These are phyloP conservation scores for Gaeumannomyces sp. DNA, from an alignment of 2,329 filamentous ascomycete species.

Conservation along the genomic window DNA sequence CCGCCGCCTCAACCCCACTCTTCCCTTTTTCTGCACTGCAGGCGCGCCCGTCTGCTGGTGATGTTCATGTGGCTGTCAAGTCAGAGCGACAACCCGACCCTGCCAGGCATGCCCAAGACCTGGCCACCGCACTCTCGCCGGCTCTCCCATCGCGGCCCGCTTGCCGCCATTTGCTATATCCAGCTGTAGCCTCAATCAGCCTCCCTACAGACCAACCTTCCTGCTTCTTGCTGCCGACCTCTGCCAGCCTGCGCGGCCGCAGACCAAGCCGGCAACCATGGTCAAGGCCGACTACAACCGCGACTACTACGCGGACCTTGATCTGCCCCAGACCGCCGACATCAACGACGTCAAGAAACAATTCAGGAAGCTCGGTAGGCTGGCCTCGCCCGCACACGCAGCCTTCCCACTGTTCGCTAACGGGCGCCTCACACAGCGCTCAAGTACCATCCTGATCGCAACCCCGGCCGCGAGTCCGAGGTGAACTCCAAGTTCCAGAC, in stretches of 20 bases:
- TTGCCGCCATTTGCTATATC: background rate
- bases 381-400: background rate
- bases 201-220: background rate
- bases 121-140: background rate
- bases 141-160: background rate
- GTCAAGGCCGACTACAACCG: constrained; percentile 57
- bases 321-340: constrained; percentile 61
- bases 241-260: too few species aligned
- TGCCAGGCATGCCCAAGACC: background rate
- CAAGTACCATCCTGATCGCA: constrained; percentile 84
- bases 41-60: background rate
- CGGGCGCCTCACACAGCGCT: constrained; percentile 48
- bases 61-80: background rate
- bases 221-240: background rate
- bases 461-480: constrained; percentile 74
- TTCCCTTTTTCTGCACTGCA: background rate
- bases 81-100: too few species aligned
- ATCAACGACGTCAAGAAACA: constrained; percentile 76
- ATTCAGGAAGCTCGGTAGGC: constrained; percentile 71
- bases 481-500: constrained; percentile 77
- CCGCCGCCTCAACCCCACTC: background rate
- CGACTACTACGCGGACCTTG: constrained; percentile 83
- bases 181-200: background rate
- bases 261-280: constrained; percentile 41
- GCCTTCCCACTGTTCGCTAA: background rate